These are phyloP conservation scores for Fusarium albosuccineum DNA, from an alignment of 2,329 filamentous ascomycete species.

Conservation along the genomic window DNA sequence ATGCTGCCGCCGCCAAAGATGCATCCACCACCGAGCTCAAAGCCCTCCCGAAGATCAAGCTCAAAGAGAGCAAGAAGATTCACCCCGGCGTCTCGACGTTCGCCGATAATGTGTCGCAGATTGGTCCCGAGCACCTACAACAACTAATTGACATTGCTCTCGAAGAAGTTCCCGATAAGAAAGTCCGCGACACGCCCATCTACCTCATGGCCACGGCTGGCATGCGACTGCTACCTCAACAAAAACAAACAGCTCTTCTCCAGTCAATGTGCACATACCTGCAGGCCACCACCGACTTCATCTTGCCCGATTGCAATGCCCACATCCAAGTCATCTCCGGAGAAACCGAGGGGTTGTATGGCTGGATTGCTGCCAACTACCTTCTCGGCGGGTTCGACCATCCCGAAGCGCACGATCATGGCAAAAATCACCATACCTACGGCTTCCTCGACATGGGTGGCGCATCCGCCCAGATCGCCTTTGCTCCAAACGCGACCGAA, in stretches of 20 bases:
- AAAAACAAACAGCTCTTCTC: constrained; percentile 80
- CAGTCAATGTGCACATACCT: constrained; percentile 87
- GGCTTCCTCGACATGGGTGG: constrained; percentile 99
- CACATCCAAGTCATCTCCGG: constrained; percentile 96
- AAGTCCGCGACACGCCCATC: constrained; percentile 86
- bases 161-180: constrained; percentile 79
- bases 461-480: constrained; percentile 97
- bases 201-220: constrained; percentile 97
- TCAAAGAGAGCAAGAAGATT: constrained; percentile 93
- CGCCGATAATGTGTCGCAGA: constrained; percentile 77
- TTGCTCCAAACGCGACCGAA: constrained; percentile 93
- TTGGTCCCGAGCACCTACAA: constrained; percentile 86
- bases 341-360: constrained; percentile 95
- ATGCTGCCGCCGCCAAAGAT: constrained; percentile 72
- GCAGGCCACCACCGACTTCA: constrained; percentile 80
- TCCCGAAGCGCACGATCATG: constrained; percentile 80
- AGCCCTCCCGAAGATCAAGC: constrained; percentile 82
- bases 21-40: constrained; percentile 59
- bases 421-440: constrained; percentile 92
- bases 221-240: constrained; percentile 84
- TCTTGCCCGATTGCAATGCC: constrained; percentile 87
- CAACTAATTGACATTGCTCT: constrained; percentile 85
- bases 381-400: constrained; percentile 90
- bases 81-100: constrained; percentile 94
- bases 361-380: constrained; percentile 98